These are phyloP conservation scores for Coemansia sp. DNA, from an alignment of 192 early-diverging fungal genomes.

Conservation along the genomic window DNA sequence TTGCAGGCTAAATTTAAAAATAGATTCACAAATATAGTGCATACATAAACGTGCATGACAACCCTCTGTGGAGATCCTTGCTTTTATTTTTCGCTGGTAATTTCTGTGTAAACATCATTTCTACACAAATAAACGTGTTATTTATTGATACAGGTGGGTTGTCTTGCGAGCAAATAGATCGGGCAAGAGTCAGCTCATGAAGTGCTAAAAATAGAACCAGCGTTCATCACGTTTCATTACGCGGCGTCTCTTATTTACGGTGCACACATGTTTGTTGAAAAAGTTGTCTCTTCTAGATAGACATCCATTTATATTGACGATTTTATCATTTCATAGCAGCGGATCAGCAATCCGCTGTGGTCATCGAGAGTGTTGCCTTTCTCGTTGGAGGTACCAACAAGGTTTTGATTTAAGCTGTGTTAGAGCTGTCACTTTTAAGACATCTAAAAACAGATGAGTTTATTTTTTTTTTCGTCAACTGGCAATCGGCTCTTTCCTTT, in stretches of 20 bases:
- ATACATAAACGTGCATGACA: slow-evolving; percentile 2
- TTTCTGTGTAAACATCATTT: not conserved
- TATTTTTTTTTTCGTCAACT: slow-evolving; percentile 21
- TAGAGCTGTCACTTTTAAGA: no score
- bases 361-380: no score
- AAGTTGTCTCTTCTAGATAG: slow-evolving; percentile 41
- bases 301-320: no score
- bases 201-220: not conserved
- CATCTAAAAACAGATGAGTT: no score
- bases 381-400: no score
- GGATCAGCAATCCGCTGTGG: no score
- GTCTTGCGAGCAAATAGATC: not conserved
- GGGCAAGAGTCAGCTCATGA: not conserved
- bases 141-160: not conserved
- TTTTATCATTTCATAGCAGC: no score
- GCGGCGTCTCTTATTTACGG: no score
- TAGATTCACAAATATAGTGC: not conserved
- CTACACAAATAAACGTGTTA: not conserved
- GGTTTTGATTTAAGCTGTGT: no score
- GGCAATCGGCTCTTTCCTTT: no score
- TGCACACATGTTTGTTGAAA: not conserved
- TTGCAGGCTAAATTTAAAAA: slow-evolving; percentile 3
- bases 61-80: not conserved
- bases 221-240: not conserved
- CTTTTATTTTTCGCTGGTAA: no score